A percentile compares a stretch with the other conserved stretches of the same genome.
Evolutionary conservation across 352 stramenopile species (phyloP).

Genomic region (Phytopythium vexans): DNA sequence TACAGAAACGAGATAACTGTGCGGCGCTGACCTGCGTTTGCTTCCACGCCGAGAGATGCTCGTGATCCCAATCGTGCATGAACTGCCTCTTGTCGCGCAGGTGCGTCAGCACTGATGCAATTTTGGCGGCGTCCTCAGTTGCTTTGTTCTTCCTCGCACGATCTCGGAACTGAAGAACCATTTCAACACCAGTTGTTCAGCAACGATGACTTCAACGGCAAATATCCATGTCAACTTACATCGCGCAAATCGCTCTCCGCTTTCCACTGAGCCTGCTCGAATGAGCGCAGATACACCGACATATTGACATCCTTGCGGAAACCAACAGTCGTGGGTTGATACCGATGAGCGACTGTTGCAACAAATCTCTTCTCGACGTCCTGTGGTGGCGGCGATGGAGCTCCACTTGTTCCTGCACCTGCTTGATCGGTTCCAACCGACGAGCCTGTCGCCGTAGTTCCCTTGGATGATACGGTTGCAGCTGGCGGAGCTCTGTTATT

Average conservation of each 20-base stretch:
- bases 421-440: no score
- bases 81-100: conserved; percentile 58
- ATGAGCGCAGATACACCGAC: conserved; percentile 59
- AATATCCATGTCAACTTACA: conserved; percentile 13
- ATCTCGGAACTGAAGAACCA: conserved; percentile 23
- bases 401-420: background rate
- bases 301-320: conserved; percentile 74
- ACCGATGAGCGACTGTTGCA: conserved; percentile 28
- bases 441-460: conserved; percentile 7
- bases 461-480: background rate
- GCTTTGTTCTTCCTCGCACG: conserved; percentile 20
- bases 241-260: conserved; percentile 40
- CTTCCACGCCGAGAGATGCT: conserved; percentile 52
- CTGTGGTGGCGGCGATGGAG: conserved; percentile 7
- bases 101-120: conserved; percentile 32
- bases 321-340: conserved; percentile 36
- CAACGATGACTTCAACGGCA: no score
- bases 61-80: conserved; percentile 56
- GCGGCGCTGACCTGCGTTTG: conserved; percentile 38
- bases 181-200: background rate
- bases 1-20: background rate
- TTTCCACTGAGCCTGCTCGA: conserved; percentile 54
- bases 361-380: conserved; percentile 64
- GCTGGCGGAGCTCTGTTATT: background rate
- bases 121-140: conserved; percentile 15